phyloP scores from a whole-genome alignment of 1,139 yeast genomes.

The Debaryomyces singareniensis region DNA sequence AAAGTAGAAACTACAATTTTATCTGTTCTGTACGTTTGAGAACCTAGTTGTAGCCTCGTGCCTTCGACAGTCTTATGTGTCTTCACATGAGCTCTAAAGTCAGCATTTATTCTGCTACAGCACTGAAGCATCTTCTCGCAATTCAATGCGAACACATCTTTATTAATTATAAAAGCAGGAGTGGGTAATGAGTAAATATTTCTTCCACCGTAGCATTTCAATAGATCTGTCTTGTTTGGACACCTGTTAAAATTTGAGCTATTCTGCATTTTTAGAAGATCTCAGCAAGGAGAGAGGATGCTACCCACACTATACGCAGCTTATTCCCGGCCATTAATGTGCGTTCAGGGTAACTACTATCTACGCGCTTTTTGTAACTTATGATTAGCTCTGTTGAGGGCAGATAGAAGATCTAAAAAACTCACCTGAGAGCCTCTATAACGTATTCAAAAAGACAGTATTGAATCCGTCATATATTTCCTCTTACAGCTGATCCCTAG shows the following conservation, averaged over 20 bases:
- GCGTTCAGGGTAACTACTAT: no score
- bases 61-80: slow-evolving; percentile 57
- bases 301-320: no score
- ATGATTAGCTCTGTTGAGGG: no score
- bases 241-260: not conserved
- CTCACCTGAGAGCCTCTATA: no score
- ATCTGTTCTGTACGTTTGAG: slow-evolving; percentile 22
- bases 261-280: not conserved
- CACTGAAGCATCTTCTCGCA: slow-evolving; percentile 25
- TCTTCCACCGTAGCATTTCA: slow-evolving; percentile 20
- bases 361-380: no score
- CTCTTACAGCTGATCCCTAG: no score
- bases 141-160: slow-evolving; percentile 16
- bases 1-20: slow-evolving; percentile 67
- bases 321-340: slow-evolving; percentile 46
- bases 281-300: no score
- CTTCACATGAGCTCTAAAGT: slow-evolving; percentile 65
- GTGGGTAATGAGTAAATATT: slow-evolving; percentile 26
- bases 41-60: slow-evolving; percentile 23
- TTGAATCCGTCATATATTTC: no score
- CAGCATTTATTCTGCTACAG: slow-evolving; percentile 22
- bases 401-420: no score
- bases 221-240: slow-evolving; percentile 19
- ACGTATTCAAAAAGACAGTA: no score
- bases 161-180: slow-evolving; percentile 27